phyloP scores from a whole-genome alignment of 2,329 filamentous ascomycete genomes.

The Fusarium sp. region DNA sequence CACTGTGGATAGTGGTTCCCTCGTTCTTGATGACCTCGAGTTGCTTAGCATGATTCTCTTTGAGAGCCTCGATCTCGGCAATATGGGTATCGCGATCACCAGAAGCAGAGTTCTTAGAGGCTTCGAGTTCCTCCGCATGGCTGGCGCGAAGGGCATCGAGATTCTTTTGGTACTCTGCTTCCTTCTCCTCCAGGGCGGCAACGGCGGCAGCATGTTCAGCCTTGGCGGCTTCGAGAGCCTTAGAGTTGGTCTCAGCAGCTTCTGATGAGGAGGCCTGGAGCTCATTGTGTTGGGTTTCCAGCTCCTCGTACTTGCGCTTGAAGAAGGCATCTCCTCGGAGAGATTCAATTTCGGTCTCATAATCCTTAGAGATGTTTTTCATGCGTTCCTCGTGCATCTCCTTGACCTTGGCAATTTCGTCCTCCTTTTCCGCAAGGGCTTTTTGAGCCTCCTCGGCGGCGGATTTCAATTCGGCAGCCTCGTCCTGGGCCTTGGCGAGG shows the following conservation, averaged over 20 bases:
- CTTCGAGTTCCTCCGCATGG: slow-evolving; percentile 69
- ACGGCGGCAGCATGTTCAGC: slow-evolving; percentile 58
- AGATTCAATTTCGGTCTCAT: slow-evolving; percentile 72
- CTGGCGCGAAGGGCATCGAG: slow-evolving; percentile 66
- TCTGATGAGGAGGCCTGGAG: slow-evolving; percentile 54
- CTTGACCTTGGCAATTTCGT: slow-evolving; percentile 62
- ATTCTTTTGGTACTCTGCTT: slow-evolving; percentile 63
- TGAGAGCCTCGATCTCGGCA: slow-evolving; percentile 64
- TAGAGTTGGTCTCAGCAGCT: slow-evolving; percentile 53
- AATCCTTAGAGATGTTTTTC: slow-evolving; percentile 68
- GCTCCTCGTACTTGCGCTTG: slow-evolving; percentile 70
- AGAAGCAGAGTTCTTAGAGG: slow-evolving; percentile 63
- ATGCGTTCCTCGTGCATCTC: slow-evolving; percentile 68
- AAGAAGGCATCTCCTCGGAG: slow-evolving; percentile 71
- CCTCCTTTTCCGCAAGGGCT: slow-evolving; percentile 60
- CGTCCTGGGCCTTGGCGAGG: slow-evolving; percentile 56
- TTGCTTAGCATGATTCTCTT: slow-evolving; percentile 64
- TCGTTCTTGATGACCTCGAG: slow-evolving; percentile 58
- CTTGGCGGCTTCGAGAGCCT: slow-evolving; percentile 57
- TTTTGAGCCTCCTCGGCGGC: slow-evolving; percentile 61
- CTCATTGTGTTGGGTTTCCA: slow-evolving; percentile 67
- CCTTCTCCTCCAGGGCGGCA: slow-evolving; percentile 61
- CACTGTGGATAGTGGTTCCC: slow-evolving; percentile 53
- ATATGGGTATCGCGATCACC: slow-evolving; percentile 61
- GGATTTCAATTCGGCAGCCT: slow-evolving; percentile 60